Base-by-base conservation (phyloP, 441 rosid species). In the Flueggea neowawraea region DNA sequence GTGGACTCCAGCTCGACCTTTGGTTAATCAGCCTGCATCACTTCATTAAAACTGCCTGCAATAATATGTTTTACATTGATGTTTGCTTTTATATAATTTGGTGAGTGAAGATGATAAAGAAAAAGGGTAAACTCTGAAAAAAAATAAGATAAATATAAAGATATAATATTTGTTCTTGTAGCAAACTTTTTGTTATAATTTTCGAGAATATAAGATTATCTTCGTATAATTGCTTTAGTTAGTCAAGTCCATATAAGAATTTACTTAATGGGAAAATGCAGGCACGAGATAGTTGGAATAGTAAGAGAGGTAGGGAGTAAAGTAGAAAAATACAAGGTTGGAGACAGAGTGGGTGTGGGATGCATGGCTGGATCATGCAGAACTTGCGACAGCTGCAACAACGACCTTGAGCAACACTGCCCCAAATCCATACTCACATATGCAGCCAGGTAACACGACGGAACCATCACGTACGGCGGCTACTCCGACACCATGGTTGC, bases 391-490 rank as follows among this genome's bases (percentile, higher is more conserved):
- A 43, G 45, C 10, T 43, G 45, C 45, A 6, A 6, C 45, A 43
- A 11, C 12, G 45, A 11, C 45, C 12, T 6, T 11, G 45, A 6
- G 45, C 8, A 83, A 72, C 87, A 89, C 68, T 87, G 94, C 49
- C 78, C 88, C 51, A 11, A 69, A 11, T 6, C 57, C 6, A 62
- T 82, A n/a, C 68, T 68, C 33, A 87, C 91, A 60, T 83, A 84
- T 56, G 76, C 81, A 64, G 58, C 83, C 36, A 9, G 14, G 60
- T 32, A 74, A 53, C 22, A 14, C 13, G 90, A 89, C 31, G 88
- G 90, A 22, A 72, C 85, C 0, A 79, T 49, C 74, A 76, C 66
- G 14, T 83, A 80, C 17, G 91, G 95, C 52, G 95, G 91, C 43
- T 86, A 79, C 47, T 84, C 90, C 9, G 84, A 88, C 66, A 61